These are phyloP conservation scores for Lyophyllum decastes DNA, from an alignment of 768 basidiomycete genomes.

Conservation along the genomic window DNA sequence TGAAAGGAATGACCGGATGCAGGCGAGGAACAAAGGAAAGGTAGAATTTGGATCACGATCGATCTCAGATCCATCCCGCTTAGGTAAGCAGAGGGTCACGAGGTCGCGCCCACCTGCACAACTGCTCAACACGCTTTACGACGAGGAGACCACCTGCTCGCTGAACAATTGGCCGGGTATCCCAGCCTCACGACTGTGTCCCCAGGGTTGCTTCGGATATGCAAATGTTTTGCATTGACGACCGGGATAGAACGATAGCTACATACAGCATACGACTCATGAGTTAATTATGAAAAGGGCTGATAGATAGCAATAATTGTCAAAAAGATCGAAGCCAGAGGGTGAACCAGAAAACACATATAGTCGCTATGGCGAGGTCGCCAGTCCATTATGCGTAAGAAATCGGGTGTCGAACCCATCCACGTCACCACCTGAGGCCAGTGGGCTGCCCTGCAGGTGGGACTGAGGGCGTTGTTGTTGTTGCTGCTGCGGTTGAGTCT, in stretches of 20 bases:
- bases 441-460: not conserved
- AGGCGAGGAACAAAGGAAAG: constrained; percentile 19
- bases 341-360: constrained; percentile 2
- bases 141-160: constrained; percentile 1
- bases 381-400: constrained; percentile 37
- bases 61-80: constrained; percentile 4
- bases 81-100: constrained; percentile 6
- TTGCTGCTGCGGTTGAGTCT: not conserved
- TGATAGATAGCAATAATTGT: constrained; percentile 7
- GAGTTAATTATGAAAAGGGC: not conserved
- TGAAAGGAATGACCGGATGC: constrained; percentile 19
- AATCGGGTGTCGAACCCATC: constrained; percentile 27
- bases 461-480: too few relatives aligned
- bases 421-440: constrained; percentile 15
- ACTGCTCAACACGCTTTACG: not conserved
- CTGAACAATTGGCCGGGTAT: constrained; percentile 2
- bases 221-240: not conserved
- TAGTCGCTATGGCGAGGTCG: constrained; percentile 34
- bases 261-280: not conserved
- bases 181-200: not conserved
- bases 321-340: not conserved
- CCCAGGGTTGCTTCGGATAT: not conserved
- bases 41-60: constrained; percentile 14
- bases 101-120: not conserved
- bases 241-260: not conserved